Evolutionary conservation across 2,329 filamentous ascomycete species (phyloP), one percentile per base, ranked within the genome.

Genomic region (Fusarium sp.): DNA sequence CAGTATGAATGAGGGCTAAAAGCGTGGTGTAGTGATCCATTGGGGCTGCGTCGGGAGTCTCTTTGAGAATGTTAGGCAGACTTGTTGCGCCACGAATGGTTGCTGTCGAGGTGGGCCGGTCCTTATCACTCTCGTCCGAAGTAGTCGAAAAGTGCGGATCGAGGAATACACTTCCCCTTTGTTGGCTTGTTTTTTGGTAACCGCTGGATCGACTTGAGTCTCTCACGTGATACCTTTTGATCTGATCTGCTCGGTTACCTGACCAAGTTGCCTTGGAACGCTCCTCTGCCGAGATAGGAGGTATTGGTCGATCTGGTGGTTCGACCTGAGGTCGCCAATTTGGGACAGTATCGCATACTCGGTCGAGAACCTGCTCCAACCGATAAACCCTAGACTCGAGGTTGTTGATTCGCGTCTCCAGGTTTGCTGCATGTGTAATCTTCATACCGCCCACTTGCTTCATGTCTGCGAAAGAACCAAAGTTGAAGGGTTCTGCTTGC

Each of bases 391-490:
- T 79, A 6, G 75, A 72, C 66, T 88, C 86, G 9, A 88, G 73
- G 13, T 72, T 72, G 9, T 75, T 75, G 15, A 88, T 77, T 11
- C 85, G 79, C 9, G 79, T 79, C 65, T 87, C 84, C 9, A 87
- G 68, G 62, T 77, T 82, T 10, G 79, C 80, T 14, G 80, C 81
- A 61, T 84, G 78, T 2, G 84, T 85, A 55, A 86, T 86, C 67
- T 82, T 86, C 82, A 84, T 84, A 25, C 78, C 80, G 0, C 78
- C 76, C 73, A 82, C 77, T 62, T 79, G 77, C 42, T 78, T 79
- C 69, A 80, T 76, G 17, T 75, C 72, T 9, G 73, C 70, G 43
- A 84, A 72, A 19, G 80, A 75, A 5, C 79, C 81, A 67, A 87
- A 87, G 53, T 80, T 77, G 64, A 87, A 87, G 0, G 84, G 81